phyloP scores from a whole-genome alignment of 164 flowering plant species.

The Stephania cephalantha region DNA sequence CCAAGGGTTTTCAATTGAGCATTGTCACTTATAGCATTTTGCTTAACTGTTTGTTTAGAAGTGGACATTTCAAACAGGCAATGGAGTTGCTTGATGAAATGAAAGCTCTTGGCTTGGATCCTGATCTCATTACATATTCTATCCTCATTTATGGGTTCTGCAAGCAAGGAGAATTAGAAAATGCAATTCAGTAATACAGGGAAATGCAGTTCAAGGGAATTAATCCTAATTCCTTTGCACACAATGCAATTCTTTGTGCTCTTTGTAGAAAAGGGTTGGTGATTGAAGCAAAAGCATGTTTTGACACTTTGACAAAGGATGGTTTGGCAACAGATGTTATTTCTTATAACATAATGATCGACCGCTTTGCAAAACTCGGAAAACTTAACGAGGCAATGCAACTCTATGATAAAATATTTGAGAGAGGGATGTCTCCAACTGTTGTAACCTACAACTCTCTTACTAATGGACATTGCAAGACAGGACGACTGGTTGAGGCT shows the following conservation, averaged over 20 bases:
- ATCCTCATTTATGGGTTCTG: constrained; percentile 66
- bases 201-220: constrained; percentile 45
- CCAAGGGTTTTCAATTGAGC: constrained; percentile 38
- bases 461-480: constrained; percentile 64
- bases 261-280: constrained; percentile 47
- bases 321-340: constrained; percentile 30
- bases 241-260: constrained; percentile 41
- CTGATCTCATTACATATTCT: constrained; percentile 50
- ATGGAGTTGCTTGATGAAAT: constrained; percentile 44
- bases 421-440: constrained; percentile 47
- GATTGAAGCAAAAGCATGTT: constrained; percentile 46
- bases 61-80: constrained; percentile 45
- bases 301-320: constrained; percentile 31
- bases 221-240: constrained; percentile 35
- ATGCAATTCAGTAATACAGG: constrained; percentile 35
- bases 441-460: constrained; percentile 70
- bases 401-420: constrained; percentile 30
- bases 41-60: constrained; percentile 54
- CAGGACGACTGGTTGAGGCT: constrained; percentile 35
- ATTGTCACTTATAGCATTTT: constrained; percentile 38
- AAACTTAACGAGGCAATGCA: constrained; percentile 35
- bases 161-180: constrained; percentile 45
- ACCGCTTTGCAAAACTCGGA: constrained; percentile 60
- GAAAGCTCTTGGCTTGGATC: constrained; percentile 37
- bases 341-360: constrained; percentile 66